phyloP scores from a whole-genome alignment of 2,329 filamentous ascomycete genomes.

The Metarhizium humberi region DNA sequence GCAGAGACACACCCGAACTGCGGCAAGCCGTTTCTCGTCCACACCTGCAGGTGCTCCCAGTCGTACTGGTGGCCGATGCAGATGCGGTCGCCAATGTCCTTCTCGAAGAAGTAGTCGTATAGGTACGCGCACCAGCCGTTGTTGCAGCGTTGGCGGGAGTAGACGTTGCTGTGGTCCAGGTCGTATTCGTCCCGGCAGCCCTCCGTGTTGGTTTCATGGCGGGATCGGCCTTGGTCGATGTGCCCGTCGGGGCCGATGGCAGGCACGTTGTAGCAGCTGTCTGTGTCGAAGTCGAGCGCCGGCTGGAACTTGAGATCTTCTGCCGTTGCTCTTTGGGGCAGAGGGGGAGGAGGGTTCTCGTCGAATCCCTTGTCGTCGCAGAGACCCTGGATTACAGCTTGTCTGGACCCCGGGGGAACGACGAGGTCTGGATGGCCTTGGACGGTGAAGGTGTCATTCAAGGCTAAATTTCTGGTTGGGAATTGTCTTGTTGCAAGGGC shows the following conservation, averaged over 20 bases:
- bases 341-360: slow-evolving; percentile 10
- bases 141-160: slow-evolving; percentile 33
- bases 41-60: slow-evolving; percentile 27
- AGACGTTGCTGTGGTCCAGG: slow-evolving; percentile 31
- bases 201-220: slow-evolving; percentile 16
- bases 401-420: background rate
- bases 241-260: slow-evolving; percentile 26
- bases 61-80: slow-evolving; percentile 28
- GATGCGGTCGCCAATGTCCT: slow-evolving; percentile 23
- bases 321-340: slow-evolving; percentile 12
- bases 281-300: slow-evolving; percentile 21
- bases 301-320: slow-evolving; percentile 17
- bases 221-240: slow-evolving; percentile 20
- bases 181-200: slow-evolving; percentile 24
- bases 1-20: slow-evolving; percentile 20
- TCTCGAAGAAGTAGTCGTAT: slow-evolving; percentile 38
- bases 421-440: background rate
- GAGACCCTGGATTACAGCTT: background rate
- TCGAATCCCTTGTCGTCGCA: slow-evolving; percentile 7
- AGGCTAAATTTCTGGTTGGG: background rate
- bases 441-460: background rate
- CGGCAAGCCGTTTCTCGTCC: slow-evolving; percentile 17
- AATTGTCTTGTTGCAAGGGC: background rate
- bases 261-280: slow-evolving; percentile 30
- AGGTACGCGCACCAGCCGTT: slow-evolving; percentile 33